phyloP scores from a whole-genome alignment of 495 filamentous ascomycete species.

The Penicillium daleae region DNA sequence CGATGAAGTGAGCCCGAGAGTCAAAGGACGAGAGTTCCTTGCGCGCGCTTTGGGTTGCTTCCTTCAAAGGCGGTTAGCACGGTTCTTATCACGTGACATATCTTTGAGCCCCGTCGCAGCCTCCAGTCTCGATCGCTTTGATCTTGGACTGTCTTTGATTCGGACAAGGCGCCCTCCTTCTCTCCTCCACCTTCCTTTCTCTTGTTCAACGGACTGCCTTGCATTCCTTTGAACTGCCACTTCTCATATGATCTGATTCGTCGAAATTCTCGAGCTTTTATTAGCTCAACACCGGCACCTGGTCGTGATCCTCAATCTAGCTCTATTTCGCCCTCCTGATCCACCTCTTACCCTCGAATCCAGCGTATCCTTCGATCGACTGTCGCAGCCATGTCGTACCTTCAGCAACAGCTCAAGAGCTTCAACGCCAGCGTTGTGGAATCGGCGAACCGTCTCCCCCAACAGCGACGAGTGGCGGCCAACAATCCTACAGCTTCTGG shows the following conservation, averaged over 20 bases:
- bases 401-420: constrained; percentile 52
- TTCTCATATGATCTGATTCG: constrained; percentile 11
- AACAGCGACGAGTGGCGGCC: constrained; percentile 43
- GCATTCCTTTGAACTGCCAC: constrained; percentile 2
- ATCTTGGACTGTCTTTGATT: constrained; percentile 3
- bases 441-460: constrained; percentile 48
- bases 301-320: neutral
- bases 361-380: neutral
- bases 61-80: constrained; percentile 23
- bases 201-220: neutral
- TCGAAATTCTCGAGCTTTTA: constrained; percentile 12
- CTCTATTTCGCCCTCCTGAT: constrained; percentile 7
- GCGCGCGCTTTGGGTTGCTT: constrained; percentile 26
- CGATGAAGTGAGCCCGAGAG: constrained; percentile 14
- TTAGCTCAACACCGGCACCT: constrained; percentile 8
- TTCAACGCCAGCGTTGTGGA: constrained; percentile 52
- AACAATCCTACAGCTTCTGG: constrained; percentile 36
- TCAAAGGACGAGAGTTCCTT: constrained; percentile 25
- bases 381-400: constrained; percentile 46
- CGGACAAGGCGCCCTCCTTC: constrained; percentile 7
- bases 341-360: constrained; percentile 1
- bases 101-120: constrained; percentile 8
- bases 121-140: neutral
- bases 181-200: neutral
- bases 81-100: constrained; percentile 19